Percentiles rank a stretch among this genome's conserved stretches.
phyloP scores from a whole-genome alignment of 1,139 yeast genomes.

The Yamadazyma oceani region DNA sequence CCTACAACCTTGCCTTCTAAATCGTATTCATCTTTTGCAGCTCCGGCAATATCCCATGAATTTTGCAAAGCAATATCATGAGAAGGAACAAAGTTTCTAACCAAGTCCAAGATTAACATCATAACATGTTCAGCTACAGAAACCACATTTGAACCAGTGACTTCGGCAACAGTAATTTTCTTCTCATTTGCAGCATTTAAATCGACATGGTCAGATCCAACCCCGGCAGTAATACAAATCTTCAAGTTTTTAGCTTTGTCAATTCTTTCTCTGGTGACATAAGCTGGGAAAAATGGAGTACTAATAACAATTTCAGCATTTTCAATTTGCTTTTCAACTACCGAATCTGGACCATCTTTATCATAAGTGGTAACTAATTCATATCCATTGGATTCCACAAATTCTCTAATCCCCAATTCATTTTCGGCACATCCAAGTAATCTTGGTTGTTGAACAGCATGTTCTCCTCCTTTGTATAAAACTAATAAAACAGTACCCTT shows the following conservation, averaged over 20 bases:
- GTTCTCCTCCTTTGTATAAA: constrained; percentile 54
- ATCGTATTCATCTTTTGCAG: constrained; percentile 72
- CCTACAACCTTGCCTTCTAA: constrained; percentile 74
- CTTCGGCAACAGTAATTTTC: constrained; percentile 69
- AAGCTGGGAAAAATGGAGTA: constrained; percentile 84
- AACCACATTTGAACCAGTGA: constrained; percentile 78
- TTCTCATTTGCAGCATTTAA: constrained; percentile 67
- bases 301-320: constrained; percentile 79
- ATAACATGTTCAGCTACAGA: constrained; percentile 83
- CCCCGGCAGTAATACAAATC: constrained; percentile 77
- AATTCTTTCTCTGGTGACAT: constrained; percentile 65
- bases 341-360: constrained; percentile 58
- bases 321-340: constrained; percentile 61
- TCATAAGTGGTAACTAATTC: constrained; percentile 63
- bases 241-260: constrained; percentile 73
- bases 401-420: constrained; percentile 68
- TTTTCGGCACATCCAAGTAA: constrained; percentile 74
- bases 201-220: constrained; percentile 82
- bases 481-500: constrained; percentile 52
- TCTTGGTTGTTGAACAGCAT: constrained; percentile 59
- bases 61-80: constrained; percentile 64
- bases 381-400: constrained; percentile 68
- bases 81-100: constrained; percentile 78
- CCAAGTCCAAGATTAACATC: constrained; percentile 70
- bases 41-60: constrained; percentile 78